Evolutionary conservation across 192 early-diverging fungal species (phyloP).

Genomic region (Coemansia sp.): DNA sequence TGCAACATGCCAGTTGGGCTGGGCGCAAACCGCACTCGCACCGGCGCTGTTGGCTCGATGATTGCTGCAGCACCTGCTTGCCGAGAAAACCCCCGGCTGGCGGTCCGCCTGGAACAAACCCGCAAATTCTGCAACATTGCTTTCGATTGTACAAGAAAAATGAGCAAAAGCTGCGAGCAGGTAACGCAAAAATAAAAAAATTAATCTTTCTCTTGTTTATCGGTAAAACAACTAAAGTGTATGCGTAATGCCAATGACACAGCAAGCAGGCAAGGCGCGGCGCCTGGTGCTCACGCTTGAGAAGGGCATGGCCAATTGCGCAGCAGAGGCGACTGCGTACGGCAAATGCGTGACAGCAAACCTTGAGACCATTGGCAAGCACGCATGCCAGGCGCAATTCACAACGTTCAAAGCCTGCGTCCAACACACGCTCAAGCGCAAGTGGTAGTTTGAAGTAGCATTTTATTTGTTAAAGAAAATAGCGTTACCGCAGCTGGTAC

Average conservation of each 20-base stretch:
- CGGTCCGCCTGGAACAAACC: not conserved
- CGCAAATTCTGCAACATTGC: not conserved
- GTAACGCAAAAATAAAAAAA: not conserved
- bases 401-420: constrained; percentile 60
- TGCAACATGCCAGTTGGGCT: constrained; percentile 92
- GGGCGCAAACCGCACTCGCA: constrained; percentile 88
- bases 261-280: constrained; percentile 31
- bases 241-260: constrained; percentile 28
- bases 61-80: not conserved
- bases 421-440: constrained; percentile 53
- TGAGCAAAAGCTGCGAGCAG: not conserved
- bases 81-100: not conserved
- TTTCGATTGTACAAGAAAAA: not conserved
- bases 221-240: not conserved
- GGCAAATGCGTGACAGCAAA: constrained; percentile 56
- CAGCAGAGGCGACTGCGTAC: constrained; percentile 53
- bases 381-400: constrained; percentile 61
- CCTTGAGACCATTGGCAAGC: constrained; percentile 57
- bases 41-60: constrained; percentile 47
- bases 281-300: constrained; percentile 51
- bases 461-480: not conserved
- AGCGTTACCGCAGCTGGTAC: constrained; percentile 36
- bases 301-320: constrained; percentile 41
- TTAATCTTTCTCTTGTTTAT: not conserved
- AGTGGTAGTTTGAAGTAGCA: constrained; percentile 23